Conservation (phyloP, 2,329 filamentous ascomycete genomes). For the Clonostachys rhizophaga region DNA sequence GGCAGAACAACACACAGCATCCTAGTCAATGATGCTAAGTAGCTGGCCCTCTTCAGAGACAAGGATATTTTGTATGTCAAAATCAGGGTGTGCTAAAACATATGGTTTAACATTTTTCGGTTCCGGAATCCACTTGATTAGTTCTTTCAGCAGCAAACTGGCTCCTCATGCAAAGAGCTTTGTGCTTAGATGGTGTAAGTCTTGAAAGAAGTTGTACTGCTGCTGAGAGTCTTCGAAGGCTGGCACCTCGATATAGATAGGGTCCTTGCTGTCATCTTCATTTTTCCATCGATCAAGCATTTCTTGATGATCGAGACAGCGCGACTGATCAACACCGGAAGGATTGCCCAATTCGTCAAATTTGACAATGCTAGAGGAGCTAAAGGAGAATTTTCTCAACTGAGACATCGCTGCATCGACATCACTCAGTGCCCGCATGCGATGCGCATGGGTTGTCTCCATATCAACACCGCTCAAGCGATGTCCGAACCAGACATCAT, state of each 20-base stretch:
- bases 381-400: slow-evolving; percentile 9
- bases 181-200: neutral
- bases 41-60: slow-evolving; percentile 18
- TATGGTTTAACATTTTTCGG: slow-evolving; percentile 4
- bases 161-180: neutral
- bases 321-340: neutral
- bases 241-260: slow-evolving; percentile 6
- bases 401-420: slow-evolving; percentile 12
- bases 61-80: slow-evolving; percentile 20
- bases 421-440: slow-evolving; percentile 5
- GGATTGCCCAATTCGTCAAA: neutral
- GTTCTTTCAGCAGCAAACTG: slow-evolving; percentile 3
- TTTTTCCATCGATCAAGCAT: slow-evolving; percentile 6
- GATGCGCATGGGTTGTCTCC: neutral
- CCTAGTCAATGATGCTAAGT: slow-evolving; percentile 20
- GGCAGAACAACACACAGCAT: slow-evolving; percentile 13
- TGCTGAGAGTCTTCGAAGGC: slow-evolving; percentile 3
- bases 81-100: slow-evolving; percentile 18
- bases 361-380: neutral
- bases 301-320: slow-evolving; percentile 4
- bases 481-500: slow-evolving; percentile 18
- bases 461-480: slow-evolving; percentile 4
- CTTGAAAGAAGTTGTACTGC: neutral
- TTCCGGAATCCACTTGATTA: slow-evolving; percentile 11
- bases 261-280: slow-evolving; percentile 6